Evolutionary conservation across 73 alveolate genomes (phyloP).

Genomic region (Stentor coeruleus): DNA sequence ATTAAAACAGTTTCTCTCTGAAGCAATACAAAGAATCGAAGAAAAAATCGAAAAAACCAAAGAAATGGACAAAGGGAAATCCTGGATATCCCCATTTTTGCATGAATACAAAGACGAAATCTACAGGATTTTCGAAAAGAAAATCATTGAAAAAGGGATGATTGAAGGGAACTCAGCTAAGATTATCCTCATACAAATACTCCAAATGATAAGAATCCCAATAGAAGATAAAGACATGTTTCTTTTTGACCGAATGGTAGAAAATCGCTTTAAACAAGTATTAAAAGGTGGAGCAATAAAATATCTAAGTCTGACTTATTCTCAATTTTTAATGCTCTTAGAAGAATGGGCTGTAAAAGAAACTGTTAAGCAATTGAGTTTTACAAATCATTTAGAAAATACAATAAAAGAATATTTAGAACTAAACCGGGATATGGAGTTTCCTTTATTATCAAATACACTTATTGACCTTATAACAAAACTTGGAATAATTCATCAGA

Average conservation of each 20-base stretch:
- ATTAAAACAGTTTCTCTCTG: neutral
- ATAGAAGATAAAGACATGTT: conserved; percentile 10
- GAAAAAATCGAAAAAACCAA: neutral
- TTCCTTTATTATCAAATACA: neutral
- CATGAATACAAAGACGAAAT: neutral
- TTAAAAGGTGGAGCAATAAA: neutral
- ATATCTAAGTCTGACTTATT: neutral
- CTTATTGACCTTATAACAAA: neutral
- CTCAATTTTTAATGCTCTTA: neutral
- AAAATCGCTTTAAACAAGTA: conserved; percentile 8
- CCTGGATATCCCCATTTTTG: conserved; percentile 13
- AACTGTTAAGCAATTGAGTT: neutral
- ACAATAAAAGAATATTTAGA: neutral
- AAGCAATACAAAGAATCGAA: neutral
- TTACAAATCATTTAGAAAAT: neutral
- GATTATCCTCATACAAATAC: neutral
- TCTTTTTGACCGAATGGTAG: conserved; percentile 17
- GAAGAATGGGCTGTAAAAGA: conserved; percentile 23
- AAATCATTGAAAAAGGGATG: neutral
- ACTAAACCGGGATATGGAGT: neutral
- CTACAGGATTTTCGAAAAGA: neutral
- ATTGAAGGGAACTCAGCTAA: neutral
- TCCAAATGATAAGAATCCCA: conserved; percentile 6
- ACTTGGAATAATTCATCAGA: neutral
- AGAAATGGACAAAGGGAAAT: neutral